A percentile compares a stretch with the other conserved stretches of the same genome.
Evolutionary conservation across 2,329 filamentous ascomycete genomes (phyloP).

Genomic region (Laburnicola sp.): DNA sequence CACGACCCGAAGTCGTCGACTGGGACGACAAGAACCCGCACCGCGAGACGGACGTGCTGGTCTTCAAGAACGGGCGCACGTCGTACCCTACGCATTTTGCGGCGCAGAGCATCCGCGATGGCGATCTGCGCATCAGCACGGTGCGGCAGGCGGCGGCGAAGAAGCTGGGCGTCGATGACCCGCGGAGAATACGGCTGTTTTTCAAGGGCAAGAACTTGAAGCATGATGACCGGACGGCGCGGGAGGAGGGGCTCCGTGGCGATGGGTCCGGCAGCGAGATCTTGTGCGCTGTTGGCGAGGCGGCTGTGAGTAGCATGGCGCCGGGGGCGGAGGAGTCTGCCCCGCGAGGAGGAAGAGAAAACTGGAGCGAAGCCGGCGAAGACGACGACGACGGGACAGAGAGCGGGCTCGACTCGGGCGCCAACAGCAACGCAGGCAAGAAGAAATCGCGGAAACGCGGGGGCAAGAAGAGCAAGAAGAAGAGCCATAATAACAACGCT

Average conservation of each 20-base stretch:
- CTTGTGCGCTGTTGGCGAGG: slow-evolving; percentile 60
- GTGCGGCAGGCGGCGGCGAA: slow-evolving; percentile 69
- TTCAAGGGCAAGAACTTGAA: slow-evolving; percentile 75
- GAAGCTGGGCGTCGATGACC: slow-evolving; percentile 65
- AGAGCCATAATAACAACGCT: too few relatives aligned
- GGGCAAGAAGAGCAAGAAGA: slow-evolving; percentile 52
- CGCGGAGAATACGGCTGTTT: slow-evolving; percentile 65
- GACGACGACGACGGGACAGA: slow-evolving; percentile 47
- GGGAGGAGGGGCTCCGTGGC: slow-evolving; percentile 60
- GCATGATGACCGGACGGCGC: slow-evolving; percentile 60
- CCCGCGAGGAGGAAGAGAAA: too few relatives aligned
- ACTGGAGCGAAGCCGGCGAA: slow-evolving; percentile 39
- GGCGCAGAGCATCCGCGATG: slow-evolving; percentile 73
- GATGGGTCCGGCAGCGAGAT: slow-evolving; percentile 64
- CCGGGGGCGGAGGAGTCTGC: slow-evolving; percentile 42
- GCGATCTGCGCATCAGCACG: slow-evolving; percentile 68
- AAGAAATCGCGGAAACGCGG: slow-evolving; percentile 40
- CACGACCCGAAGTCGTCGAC: slow-evolving; percentile 44
- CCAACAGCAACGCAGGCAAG: slow-evolving; percentile 36
- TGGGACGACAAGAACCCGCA: slow-evolving; percentile 46
- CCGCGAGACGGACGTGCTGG: slow-evolving; percentile 68
- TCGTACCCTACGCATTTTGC: slow-evolving; percentile 73
- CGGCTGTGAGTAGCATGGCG: slow-evolving; percentile 46
- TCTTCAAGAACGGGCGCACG: slow-evolving; percentile 68
- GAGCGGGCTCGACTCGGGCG: slow-evolving; percentile 31